Evolutionary conservation across 768 basidiomycete species (phyloP), one percentile per base, ranked within the genome.

Genomic region (Phallus indusiatus): DNA sequence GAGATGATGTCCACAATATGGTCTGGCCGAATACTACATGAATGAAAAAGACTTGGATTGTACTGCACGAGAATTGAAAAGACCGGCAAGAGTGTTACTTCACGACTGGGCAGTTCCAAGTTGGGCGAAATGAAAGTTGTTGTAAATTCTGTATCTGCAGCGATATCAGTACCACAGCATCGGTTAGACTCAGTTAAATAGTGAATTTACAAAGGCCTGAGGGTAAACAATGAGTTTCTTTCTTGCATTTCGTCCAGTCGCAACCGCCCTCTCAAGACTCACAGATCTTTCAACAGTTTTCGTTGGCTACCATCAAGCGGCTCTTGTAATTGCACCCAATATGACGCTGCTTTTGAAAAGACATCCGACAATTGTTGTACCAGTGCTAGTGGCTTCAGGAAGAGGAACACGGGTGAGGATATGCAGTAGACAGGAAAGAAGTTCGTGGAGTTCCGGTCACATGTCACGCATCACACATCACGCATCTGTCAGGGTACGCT

Each of bases 211-310:
- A n/a, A n/a, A n/a, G n/a, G n/a, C n/a, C n/a, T n/a, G n/a, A n/a
- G n/a, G n/a, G n/a, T n/a, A n/a, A n/a, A n/a, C n/a, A n/a, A 34
- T 46, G 18, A 54, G 55, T 50, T 16, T 37, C 16, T 8, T 37
- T 8, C 16, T 37, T 37, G 42, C n/a, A n/a, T n/a, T n/a, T n/a
- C n/a, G n/a, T n/a, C n/a, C n/a, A n/a, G n/a, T n/a, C n/a, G n/a
- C n/a, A n/a, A n/a, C n/a, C n/a, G n/a, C n/a, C n/a, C n/a, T n/a
- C n/a, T n/a, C n/a, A n/a, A n/a, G n/a, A n/a, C n/a, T n/a, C n/a
- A n/a, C n/a, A n/a, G 57, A 94, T 95, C 88, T 99, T 99, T 77
- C 98, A 96, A 73, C 96, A 99, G 75, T 99, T 99, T 82, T 99
- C 98, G 77, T 98, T 94, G 0, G 92, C 92, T 24, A 99, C 91